Percentiles rank a stretch among this genome's conserved stretches.
Conservation (phyloP, 257 asterid genomes). For the Ballota nigra region DNA sequence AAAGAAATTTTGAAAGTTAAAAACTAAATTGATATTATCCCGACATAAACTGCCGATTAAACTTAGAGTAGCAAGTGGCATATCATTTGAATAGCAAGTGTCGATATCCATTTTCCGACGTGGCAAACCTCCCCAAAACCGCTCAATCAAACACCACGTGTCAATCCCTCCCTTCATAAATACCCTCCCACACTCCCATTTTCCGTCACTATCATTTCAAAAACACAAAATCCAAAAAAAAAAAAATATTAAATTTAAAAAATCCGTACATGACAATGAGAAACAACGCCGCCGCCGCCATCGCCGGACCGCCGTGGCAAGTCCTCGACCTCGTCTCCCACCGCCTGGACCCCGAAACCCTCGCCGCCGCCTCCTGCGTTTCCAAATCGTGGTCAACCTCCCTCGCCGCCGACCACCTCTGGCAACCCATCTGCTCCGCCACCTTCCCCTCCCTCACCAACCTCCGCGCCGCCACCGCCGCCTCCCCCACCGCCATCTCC, state of each 20-base stretch:
- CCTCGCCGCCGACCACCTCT: constrained; percentile 71
- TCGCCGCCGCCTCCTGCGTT: constrained; percentile 64
- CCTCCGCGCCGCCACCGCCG: constrained; percentile 37
- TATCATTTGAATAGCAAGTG: background rate
- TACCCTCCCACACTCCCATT: background rate
- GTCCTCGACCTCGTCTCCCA: constrained; percentile 55
- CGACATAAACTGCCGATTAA: no score
- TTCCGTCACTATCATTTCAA: no score
- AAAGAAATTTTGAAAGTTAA: no score
- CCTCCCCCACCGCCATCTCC: constrained; percentile 31
- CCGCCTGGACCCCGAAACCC: constrained; percentile 57
- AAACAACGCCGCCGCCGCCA: background rate
- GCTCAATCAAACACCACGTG: constrained; percentile 18
- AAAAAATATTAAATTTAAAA: no score
- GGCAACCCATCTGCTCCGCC: constrained; percentile 64
- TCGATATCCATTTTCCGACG: background rate
- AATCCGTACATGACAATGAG: background rate
- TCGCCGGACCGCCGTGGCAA: constrained; percentile 69
- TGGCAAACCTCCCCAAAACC: constrained; percentile 10
- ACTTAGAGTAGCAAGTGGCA: background rate
- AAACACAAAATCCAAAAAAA: no score
- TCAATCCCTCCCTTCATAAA: background rate
- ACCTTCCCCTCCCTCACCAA: constrained; percentile 59
- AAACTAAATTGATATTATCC: no score
- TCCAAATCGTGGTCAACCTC: constrained; percentile 62